Evolutionary conservation across 169 alveolate species (phyloP), one percentile per base, ranked within the genome.

Genomic region (Cryptosporidium sp.): DNA sequence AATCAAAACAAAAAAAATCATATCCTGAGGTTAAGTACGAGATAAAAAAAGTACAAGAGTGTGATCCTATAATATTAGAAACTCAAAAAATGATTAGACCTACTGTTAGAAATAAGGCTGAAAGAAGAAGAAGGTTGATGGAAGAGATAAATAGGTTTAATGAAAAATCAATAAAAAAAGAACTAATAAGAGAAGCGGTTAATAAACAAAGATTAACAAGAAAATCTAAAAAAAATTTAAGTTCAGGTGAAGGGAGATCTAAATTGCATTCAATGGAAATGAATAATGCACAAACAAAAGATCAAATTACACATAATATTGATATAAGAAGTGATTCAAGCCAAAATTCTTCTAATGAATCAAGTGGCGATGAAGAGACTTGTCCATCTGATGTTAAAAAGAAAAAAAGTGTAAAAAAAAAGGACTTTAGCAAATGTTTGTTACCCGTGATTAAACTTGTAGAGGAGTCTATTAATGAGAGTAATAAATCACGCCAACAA

Each of bases 61-160:
- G n/a, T 10, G 72, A 35, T 10, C 2, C 51, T 65, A 29, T 3
- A 6, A 18, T n/a, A 33, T 6, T 52, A 26, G 37, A n/a, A 60
- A 65, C 26, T 16, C 16, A 2, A 0, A 31, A 65, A 33, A 7
- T 18, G 26, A 65, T 7, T 26, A 65, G 33, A 14, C 7, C 48
- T 3, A 10, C 71, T 31, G 72, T 65, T 29, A 65, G 72, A 65
- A 18, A 29, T 65, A 65, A 37, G 29, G 44, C 72, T 65, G 51
- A 65, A 65, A 65, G 72, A 35, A 65, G 26, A 65, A 65, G 10
- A 16, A 65, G 33, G 51, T 65, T 35, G 2, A n/a, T 14, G 12
- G 51, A 65, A 10, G 29, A 6, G 1, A 1, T 35, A 5, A 18
- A 4, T 12, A 65, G 12, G 44, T n/a, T 16, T 14, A 39, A 65